Percentiles rank a stretch among this genome's conserved stretches.
Evolutionary conservation across 2,329 filamentous ascomycete species (phyloP).

Genomic region (Pyrenophora tritici-repentis): DNA sequence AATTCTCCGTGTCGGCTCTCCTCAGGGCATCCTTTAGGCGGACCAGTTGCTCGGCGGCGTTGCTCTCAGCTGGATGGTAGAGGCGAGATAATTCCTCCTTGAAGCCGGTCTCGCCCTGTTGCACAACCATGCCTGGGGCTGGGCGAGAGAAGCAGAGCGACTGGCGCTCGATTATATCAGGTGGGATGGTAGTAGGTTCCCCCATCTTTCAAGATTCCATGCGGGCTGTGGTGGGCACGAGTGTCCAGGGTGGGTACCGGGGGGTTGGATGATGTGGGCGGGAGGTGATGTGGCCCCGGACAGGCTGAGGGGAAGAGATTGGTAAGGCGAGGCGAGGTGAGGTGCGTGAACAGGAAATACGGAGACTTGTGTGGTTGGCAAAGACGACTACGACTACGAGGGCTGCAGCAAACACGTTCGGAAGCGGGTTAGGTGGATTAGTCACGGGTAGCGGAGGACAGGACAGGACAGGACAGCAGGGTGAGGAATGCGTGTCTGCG

Average conservation of each 20-base stretch:
- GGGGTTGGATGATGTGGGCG: slow-evolving; percentile 18
- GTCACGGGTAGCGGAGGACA: slow-evolving; percentile 22
- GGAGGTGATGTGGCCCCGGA: slow-evolving; percentile 5
- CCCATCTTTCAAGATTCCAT: slow-evolving; percentile 40
- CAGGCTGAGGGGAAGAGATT: slow-evolving; percentile 11
- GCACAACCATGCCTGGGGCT: slow-evolving; percentile 50
- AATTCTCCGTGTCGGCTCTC: slow-evolving; percentile 60
- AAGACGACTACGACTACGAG: slow-evolving; percentile 14
- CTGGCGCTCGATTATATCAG: slow-evolving; percentile 49
- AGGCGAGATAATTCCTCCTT: slow-evolving; percentile 42
- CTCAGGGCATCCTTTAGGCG: slow-evolving; percentile 62
- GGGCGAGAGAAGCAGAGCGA: slow-evolving; percentile 51
- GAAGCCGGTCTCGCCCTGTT: slow-evolving; percentile 53
- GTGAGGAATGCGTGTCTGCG: slow-evolving; percentile 26
- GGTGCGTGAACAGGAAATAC: slow-evolving; percentile 8
- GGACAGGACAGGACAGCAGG: slow-evolving; percentile 16
- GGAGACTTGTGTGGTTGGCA: slow-evolving; percentile 22
- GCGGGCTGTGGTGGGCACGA: slow-evolving; percentile 17
- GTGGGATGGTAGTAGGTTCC: slow-evolving; percentile 38
- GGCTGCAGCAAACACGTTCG: slow-evolving; percentile 26
- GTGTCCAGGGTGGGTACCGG: slow-evolving; percentile 20
- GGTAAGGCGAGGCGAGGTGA: slow-evolving; percentile 10
- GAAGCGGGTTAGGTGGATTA: slow-evolving; percentile 18
- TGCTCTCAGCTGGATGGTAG: slow-evolving; percentile 58
- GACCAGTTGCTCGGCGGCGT: slow-evolving; percentile 65